Evolutionary conservation across 1,139 yeast species (phyloP), one percentile per base, ranked within the genome.

Genomic region (Suhomyces chickasaworum): DNA sequence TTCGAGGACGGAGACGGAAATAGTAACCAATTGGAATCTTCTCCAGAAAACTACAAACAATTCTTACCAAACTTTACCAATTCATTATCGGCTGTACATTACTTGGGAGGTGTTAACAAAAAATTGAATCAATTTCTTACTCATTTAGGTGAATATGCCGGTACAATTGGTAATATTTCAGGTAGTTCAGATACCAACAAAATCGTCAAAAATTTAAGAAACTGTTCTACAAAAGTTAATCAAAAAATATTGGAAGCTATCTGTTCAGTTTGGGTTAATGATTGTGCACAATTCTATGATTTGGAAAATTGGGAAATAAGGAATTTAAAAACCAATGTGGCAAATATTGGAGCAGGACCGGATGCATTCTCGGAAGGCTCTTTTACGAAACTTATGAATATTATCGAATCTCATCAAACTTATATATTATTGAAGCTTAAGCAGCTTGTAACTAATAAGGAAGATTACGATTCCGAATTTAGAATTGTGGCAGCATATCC

Each of bases 231-330:
- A 9, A 57, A 65, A 20, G 66, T 72, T 12, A 72, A 70, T 48
- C 78, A 73, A 51, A 68, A 67, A 44, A 64, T 73, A 3, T 54
- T 74, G 45, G 79, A 75, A 54, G 78, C 77, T 0, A 54, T 69
- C 2, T 74, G 79, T 54, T 64, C 79, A 4, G 73, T 71, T 1
- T 75, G 79, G 79, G 73, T 74, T 2, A 75, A 75, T 53, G 80
- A 75, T 53, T 74, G 78, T 53, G 61, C 75, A 1, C 80, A 75
- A 52, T 70, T 75, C 39, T 73, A 69, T 55, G 78, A 73, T 45
- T 59, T 75, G 29, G 79, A 75, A 47, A 65, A 61, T 41, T 74
- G 79, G 78, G 73, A 68, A 42, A 59, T 66, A 15, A 64, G 63
- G 37, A 41, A 37, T 9, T 16, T 31, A 16, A 42, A 40, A 10